Conservation (phyloP, 1,284 basidiomycete species). For the Moesziomyces sp. region DNA sequence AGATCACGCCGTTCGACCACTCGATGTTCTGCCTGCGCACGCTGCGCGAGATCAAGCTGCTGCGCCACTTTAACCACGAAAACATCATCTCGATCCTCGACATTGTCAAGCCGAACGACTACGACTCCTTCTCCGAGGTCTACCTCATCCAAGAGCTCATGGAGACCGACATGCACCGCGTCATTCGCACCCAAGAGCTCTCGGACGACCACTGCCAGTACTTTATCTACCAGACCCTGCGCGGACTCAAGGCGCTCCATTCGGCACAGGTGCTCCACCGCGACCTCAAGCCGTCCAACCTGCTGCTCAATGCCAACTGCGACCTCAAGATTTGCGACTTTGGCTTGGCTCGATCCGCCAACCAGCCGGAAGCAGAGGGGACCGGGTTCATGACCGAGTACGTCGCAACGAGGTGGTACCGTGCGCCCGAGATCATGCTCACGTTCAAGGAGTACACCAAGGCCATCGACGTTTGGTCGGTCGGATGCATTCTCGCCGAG, state of each 20-base stretch:
- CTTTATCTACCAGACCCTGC: slow-evolving; percentile 82
- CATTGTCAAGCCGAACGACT: slow-evolving; percentile 68
- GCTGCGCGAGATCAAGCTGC: slow-evolving; percentile 65
- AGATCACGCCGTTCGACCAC: slow-evolving; percentile 66
- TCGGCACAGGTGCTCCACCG: slow-evolving; percentile 66
- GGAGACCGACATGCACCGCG: slow-evolving; percentile 67
- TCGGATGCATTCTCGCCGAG: slow-evolving; percentile 93
- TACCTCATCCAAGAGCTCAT: slow-evolving; percentile 75
- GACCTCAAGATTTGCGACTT: slow-evolving; percentile 68
- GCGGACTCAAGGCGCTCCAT: slow-evolving; percentile 67
- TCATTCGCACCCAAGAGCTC: slow-evolving; percentile 68
- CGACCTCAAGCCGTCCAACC: slow-evolving; percentile 65
- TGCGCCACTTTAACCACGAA: slow-evolving; percentile 66
- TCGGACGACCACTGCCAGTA: slow-evolving; percentile 89
- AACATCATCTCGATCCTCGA: slow-evolving; percentile 64
- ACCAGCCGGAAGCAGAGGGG: slow-evolving; percentile 64
- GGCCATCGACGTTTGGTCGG: slow-evolving; percentile 77
- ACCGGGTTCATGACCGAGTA: slow-evolving; percentile 68
- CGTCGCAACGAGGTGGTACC: slow-evolving; percentile 67
- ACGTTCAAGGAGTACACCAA: slow-evolving; percentile 68
- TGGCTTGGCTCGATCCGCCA: slow-evolving; percentile 65
- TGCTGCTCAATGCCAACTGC: slow-evolving; percentile 65
- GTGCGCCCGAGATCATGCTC: slow-evolving; percentile 67
- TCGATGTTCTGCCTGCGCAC: slow-evolving; percentile 67
- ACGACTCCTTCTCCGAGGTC: slow-evolving; percentile 95